Conservation (phyloP, 2,329 filamentous ascomycete genomes). For the Mycosphaerella arachidis region DNA sequence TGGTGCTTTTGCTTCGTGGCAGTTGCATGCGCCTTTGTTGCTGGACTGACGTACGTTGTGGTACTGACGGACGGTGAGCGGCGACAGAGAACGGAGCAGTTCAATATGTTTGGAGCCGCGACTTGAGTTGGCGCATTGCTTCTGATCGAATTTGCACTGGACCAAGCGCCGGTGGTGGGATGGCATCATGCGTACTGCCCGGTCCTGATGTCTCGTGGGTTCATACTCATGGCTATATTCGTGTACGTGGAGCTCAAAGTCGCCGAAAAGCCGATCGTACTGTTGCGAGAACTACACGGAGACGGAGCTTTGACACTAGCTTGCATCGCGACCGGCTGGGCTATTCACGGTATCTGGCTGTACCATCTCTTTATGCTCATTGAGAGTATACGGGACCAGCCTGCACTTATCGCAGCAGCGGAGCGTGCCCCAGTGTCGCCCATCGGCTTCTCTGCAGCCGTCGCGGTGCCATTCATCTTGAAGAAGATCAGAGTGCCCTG, state of each 20-base stretch:
- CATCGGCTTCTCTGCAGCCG: conserved; percentile 41
- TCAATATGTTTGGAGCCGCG: conserved; percentile 25
- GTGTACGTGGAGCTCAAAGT: conserved; percentile 23
- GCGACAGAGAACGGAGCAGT: conserved; percentile 2
- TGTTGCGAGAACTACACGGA: conserved; percentile 22
- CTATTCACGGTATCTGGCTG: conserved; percentile 30
- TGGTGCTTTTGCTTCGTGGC: conserved; percentile 28
- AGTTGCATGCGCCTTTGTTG: conserved; percentile 18
- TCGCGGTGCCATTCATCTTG: conserved; percentile 32
- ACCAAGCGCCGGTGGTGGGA: conserved; percentile 27
- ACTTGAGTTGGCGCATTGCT: conserved; percentile 30
- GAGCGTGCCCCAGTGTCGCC: conserved; percentile 39
- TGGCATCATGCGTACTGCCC: conserved; percentile 26
- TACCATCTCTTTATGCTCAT: conserved; percentile 6
- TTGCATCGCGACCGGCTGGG: conserved; percentile 28
- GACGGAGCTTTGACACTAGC: conserved; percentile 25
- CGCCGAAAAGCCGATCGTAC: conserved; percentile 17
- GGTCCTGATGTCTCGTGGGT: conserved; percentile 22
- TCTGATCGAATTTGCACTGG: conserved; percentile 30
- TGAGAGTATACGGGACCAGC: not conserved
- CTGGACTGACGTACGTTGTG: conserved; percentile 19
- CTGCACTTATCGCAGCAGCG: not conserved
- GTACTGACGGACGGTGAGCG: conserved; percentile 19
- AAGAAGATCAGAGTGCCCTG: conserved; percentile 18
- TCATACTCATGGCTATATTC: conserved; percentile 25